Percentiles rank a stretch among this genome's conserved stretches.
Evolutionary conservation across 2,329 filamentous ascomycete species (phyloP).

Genomic region (Stylonectria norvegica): DNA sequence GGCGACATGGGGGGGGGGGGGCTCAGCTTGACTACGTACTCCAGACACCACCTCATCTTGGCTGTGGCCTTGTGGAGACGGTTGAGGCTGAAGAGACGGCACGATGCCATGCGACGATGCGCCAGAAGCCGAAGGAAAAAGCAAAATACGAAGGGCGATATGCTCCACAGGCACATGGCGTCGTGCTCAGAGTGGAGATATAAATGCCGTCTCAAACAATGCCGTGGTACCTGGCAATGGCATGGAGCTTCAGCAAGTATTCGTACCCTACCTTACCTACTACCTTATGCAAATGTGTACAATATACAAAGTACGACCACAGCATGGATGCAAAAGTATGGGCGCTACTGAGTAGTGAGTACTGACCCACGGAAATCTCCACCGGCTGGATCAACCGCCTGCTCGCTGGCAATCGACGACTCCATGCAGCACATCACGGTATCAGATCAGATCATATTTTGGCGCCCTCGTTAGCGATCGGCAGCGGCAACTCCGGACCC

Average conservation of each 20-base stretch:
- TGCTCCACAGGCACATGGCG: conserved; percentile 25
- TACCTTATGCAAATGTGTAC: too few relatives aligned
- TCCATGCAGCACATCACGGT: not conserved
- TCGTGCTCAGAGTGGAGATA: conserved; percentile 17
- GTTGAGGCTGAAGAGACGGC: conserved; percentile 25
- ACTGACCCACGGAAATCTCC: not conserved
- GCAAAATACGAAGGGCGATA: conserved; percentile 15
- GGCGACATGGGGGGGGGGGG: too few relatives aligned
- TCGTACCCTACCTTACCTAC: too few relatives aligned
- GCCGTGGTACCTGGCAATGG: conserved; percentile 7
- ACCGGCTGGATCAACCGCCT: not conserved
- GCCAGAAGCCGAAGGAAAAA: conserved; percentile 22
- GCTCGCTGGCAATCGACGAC: not conserved
- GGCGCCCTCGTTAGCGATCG: not conserved
- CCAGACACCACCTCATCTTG: conserved; percentile 14
- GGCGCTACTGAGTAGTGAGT: not conserved
- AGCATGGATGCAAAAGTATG: not conserved
- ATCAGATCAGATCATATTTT: not conserved
- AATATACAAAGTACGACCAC: too few relatives aligned
- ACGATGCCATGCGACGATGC: conserved; percentile 20
- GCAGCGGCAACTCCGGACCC: not conserved
- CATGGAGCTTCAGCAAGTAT: not conserved
- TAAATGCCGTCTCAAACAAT: conserved; percentile 14
- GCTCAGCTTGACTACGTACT: too few relatives aligned
- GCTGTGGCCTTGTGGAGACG: conserved; percentile 11